Evolutionary conservation across 2,329 filamentous ascomycete genomes (phyloP).

Genomic region (Xenosphaeropsis pyriputrescens): DNA sequence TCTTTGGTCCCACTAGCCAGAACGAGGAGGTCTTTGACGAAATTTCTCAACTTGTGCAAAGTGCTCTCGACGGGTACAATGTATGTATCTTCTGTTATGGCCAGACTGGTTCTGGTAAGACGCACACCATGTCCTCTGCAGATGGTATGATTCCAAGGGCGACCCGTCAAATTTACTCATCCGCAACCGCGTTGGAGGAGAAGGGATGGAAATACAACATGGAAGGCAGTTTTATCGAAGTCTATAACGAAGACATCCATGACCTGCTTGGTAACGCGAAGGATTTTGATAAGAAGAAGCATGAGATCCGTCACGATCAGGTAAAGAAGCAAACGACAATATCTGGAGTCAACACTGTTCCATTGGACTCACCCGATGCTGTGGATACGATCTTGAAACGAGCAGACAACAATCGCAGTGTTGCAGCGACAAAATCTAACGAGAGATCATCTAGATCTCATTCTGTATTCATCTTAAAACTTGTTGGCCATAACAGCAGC

Average conservation of each 20-base stretch:
- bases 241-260: constrained; percentile 96
- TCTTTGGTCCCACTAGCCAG: constrained; percentile 64
- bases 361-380: constrained; percentile 62
- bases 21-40: constrained; percentile 90
- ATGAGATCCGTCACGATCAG: constrained; percentile 81
- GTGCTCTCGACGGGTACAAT: constrained; percentile 91
- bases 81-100: constrained; percentile 99
- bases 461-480: constrained; percentile 88
- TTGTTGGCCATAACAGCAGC: constrained; percentile 48
- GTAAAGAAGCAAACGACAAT: constrained; percentile 69
- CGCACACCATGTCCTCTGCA: constrained; percentile 79
- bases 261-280: constrained; percentile 67
- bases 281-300: constrained; percentile 64
- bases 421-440: constrained; percentile 95
- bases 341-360: constrained; percentile 63
- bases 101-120: constrained; percentile 94
- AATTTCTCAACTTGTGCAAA: constrained; percentile 93
- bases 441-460: constrained; percentile 89
- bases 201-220: constrained; percentile 93
- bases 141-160: constrained; percentile 95
- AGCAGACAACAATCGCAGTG: constrained; percentile 75
- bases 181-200: constrained; percentile 66
- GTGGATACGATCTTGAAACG: constrained; percentile 69
- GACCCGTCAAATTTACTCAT: constrained; percentile 86
- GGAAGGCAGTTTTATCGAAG: constrained; percentile 90